These are phyloP conservation scores for Kuraishia cidri DNA, from an alignment of 805 yeast species.

Conservation along the genomic window DNA sequence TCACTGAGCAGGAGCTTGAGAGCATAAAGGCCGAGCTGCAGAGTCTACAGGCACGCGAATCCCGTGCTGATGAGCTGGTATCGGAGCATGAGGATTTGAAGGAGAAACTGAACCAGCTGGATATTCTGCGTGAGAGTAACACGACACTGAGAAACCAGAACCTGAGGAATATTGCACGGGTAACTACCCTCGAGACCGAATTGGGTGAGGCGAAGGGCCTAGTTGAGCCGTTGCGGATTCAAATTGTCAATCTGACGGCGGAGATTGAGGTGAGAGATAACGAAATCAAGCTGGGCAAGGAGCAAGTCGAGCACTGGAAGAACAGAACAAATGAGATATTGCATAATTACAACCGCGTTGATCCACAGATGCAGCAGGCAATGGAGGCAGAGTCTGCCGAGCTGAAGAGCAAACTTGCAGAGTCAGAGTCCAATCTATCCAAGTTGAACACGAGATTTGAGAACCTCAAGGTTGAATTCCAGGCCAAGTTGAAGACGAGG, in stretches of 20 bases:
- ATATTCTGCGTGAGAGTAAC: constrained; percentile 61
- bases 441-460: constrained; percentile 13
- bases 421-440: constrained; percentile 23
- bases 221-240: constrained; percentile 35
- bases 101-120: constrained; percentile 51
- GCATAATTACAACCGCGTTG: constrained; percentile 34
- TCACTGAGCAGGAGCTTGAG: constrained; percentile 39
- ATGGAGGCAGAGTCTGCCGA: constrained; percentile 12
- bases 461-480: constrained; percentile 19
- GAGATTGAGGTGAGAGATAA: constrained; percentile 25
- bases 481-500: constrained; percentile 18
- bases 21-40: constrained; percentile 39
- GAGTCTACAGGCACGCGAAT: constrained; percentile 13
- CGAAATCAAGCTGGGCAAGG: constrained; percentile 33
- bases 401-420: constrained; percentile 49
- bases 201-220: constrained; percentile 20
- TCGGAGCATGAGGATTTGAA: constrained; percentile 36
- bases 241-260: constrained; percentile 13
- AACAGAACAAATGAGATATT: constrained; percentile 37
- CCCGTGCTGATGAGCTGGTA: constrained; percentile 19
- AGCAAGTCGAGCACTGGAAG: constrained; percentile 56
- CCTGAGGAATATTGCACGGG: constrained; percentile 17
- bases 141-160: constrained; percentile 49
- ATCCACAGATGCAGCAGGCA: constrained; percentile 26
- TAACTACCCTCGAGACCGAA: constrained; percentile 29